phyloP scores from a whole-genome alignment of 352 stramenopile species.

The Elongisporangium senticosum region DNA sequence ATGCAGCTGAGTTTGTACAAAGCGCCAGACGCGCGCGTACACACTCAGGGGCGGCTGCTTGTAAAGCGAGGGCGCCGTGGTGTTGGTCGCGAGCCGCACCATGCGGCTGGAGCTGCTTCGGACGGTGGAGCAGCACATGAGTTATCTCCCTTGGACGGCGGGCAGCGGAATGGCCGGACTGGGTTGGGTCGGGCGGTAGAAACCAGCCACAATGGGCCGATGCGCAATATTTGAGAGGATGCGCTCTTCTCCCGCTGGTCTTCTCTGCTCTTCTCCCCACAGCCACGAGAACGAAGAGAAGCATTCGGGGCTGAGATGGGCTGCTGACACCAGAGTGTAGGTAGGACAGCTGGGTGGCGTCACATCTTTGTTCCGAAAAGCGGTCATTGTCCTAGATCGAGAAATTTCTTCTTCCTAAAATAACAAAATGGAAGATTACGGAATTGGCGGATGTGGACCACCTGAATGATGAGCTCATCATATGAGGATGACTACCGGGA shows the following conservation, averaged over 20 bases:
- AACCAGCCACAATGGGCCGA: not conserved
- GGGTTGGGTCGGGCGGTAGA: not conserved
- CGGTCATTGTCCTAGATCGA: not conserved
- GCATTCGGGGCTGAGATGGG: not conserved
- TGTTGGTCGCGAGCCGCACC: not conserved
- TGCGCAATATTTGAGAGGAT: not conserved
- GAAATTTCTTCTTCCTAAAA: not conserved
- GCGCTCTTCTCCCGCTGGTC: no score
- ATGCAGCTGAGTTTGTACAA: conserved; percentile 31
- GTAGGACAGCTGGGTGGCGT: not conserved
- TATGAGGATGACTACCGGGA: conserved; percentile 1
- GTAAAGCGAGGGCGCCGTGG: conserved; percentile 1
- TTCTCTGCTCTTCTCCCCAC: not conserved
- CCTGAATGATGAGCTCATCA: conserved; percentile 1
- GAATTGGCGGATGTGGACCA: not conserved
- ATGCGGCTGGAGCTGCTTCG: conserved; percentile 7
- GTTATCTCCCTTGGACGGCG: not conserved
- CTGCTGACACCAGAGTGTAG: not conserved
- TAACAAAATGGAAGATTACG: not conserved
- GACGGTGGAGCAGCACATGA: conserved; percentile 1
- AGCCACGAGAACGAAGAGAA: not conserved
- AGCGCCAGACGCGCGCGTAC: conserved; percentile 31
- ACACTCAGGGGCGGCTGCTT: conserved; percentile 6
- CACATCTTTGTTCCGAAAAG: not conserved
- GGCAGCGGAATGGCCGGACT: not conserved